Evolutionary conservation across 345 rosid genomes (phyloP), one percentile per base, ranked within the genome.

Genomic region (Dipteronia dyeriana): DNA sequence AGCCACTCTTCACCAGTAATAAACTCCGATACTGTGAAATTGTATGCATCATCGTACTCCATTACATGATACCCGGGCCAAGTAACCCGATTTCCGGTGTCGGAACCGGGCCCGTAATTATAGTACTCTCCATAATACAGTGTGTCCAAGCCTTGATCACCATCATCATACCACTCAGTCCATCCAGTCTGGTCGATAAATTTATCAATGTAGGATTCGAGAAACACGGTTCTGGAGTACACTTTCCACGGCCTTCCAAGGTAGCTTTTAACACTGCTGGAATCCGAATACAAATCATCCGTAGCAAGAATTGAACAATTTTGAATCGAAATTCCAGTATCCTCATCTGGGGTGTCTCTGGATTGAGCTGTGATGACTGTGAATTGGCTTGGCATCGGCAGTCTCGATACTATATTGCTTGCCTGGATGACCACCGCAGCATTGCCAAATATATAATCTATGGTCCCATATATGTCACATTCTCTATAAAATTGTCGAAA

Each of bases 51-150:
- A 59, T 86, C 74, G 31, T 90, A 87, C 38, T 84, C 90, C 94
- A 94, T 91, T 0, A 83, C 70, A 45, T 91, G 93, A 75, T 71
- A 95, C 34, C 98, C 94, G 0, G 85, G 71, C 98, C 98, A 95
- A n/a, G 38, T 70, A 17, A 92, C 97, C 65, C 98, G 87, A 34
- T 72, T 66, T 13, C 78, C 88, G 0, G 94, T 88, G 0, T 47
- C 85, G 5, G 97, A 89, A 77, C 98, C 95, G 0, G 94, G 95
- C 0, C 98, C 98, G 3, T 86, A 80, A 75, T 95, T 92, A n/a
- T 88, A 73, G 23, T 84, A 95, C 85, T 95, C 98, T 0, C 97
- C 97, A 17, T 91, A 93, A 77, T 93, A 93, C 68, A 91, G 82
- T 0, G 82, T 89, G 49, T 88, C 90, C 19, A 88, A 65, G 31